Evolutionary conservation across 1,139 yeast species (phyloP).

Genomic region (Blastobotrys serpentis): DNA sequence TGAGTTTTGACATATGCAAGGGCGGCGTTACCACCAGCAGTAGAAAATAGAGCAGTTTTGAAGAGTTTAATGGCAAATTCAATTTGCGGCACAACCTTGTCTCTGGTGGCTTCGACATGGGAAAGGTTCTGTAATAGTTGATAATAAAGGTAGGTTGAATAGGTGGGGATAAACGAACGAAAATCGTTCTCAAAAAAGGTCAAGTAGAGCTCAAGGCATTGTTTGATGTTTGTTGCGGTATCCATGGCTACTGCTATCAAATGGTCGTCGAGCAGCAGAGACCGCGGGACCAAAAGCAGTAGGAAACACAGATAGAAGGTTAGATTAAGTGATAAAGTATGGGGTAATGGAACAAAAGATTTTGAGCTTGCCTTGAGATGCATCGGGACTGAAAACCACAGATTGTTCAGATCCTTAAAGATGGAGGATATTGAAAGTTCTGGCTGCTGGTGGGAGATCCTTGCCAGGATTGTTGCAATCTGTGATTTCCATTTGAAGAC

Average conservation of each 20-base stretch:
- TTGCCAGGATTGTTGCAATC: not conserved
- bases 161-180: slow-evolving; percentile 9
- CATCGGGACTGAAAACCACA: slow-evolving; percentile 11
- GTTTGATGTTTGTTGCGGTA: not conserved
- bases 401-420: slow-evolving; percentile 10
- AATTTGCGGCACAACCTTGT: not conserved
- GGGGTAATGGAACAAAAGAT: slow-evolving; percentile 1
- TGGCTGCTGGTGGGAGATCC: not conserved
- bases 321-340: slow-evolving; percentile 12
- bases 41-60: not conserved
- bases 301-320: slow-evolving; percentile 10
- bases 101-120: not conserved
- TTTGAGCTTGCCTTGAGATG: not conserved
- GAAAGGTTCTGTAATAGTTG: slow-evolving; percentile 12
- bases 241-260: slow-evolving; percentile 7
- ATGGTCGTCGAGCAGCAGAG: not conserved
- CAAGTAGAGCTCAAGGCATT: slow-evolving; percentile 4
- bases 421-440: not conserved
- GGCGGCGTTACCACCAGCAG: slow-evolving; percentile 2
- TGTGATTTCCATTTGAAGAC: slow-evolving; percentile 13
- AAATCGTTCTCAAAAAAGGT: slow-evolving; percentile 6
- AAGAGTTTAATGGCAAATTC: slow-evolving; percentile 2
- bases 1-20: not conserved
- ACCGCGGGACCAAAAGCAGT: slow-evolving; percentile 10
- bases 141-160: slow-evolving; percentile 13